phyloP scores from a whole-genome alignment of 2,329 filamentous ascomycete species.

The Alternaria panax region DNA sequence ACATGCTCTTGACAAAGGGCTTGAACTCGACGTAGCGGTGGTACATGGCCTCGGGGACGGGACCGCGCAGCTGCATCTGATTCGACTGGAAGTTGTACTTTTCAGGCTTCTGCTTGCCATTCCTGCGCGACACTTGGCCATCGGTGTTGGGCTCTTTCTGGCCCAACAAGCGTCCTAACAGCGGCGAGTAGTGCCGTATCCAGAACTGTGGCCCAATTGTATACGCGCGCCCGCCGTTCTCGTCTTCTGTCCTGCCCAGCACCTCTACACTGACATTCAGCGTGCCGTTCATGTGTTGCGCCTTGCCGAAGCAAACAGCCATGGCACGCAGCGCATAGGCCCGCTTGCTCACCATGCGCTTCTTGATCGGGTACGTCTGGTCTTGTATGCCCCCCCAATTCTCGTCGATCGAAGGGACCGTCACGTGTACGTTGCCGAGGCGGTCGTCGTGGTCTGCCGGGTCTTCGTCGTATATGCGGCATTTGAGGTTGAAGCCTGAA shows the following conservation, averaged over 20 bases:
- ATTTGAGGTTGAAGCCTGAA: constrained; percentile 83
- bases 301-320: constrained; percentile 67
- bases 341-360: constrained; percentile 84
- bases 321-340: constrained; percentile 79
- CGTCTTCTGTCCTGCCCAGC: constrained; percentile 73
- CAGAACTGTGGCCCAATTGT: constrained; percentile 79
- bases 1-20: constrained; percentile 89
- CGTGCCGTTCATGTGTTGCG: constrained; percentile 72
- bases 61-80: constrained; percentile 85
- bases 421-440: constrained; percentile 82
- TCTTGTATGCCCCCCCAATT: constrained; percentile 73
- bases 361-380: constrained; percentile 75
- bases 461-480: constrained; percentile 89
- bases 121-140: constrained; percentile 44
- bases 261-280: constrained; percentile 78
- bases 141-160: constrained; percentile 61
- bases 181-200: constrained; percentile 85
- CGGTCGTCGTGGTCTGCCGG: constrained; percentile 84
- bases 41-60: constrained; percentile 80
- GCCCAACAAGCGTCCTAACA: constrained; percentile 83
- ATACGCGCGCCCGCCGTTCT: constrained; percentile 73
- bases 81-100: constrained; percentile 94
- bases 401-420: constrained; percentile 66
- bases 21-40: constrained; percentile 94
- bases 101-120: constrained; percentile 60